Evolutionary conservation across 192 early-diverging fungal species (phyloP), one percentile per base, ranked within the genome.

Genomic region (Podila epigama): DNA sequence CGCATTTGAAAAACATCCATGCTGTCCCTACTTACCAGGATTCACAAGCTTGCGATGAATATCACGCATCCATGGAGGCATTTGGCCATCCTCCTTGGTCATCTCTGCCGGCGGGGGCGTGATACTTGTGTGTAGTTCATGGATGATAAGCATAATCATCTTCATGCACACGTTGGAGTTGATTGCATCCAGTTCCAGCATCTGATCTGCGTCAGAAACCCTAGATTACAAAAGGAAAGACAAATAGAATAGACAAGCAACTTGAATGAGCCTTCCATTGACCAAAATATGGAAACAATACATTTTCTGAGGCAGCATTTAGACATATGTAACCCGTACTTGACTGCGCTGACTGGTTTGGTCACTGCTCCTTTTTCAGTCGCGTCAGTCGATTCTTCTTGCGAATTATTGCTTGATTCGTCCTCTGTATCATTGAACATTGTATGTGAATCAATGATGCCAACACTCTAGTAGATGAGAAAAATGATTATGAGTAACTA

Each of bases 1-100:
- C 25, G 16, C 28, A 12, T 35, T 12, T 31, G 36, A 59, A 27
- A 5, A 5, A 39, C 1, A 5, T 32, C 54, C 8, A 20, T 37
- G 51, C 4, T 20, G 1, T 11, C 20, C 13, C n/a, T 34, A 66
- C 34, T 54, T 80, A 83, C 86, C 72, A 15, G 33, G 63, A 52
- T 65, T 63, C 16, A 59, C 66, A 42, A 91, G 83, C 52, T 85
- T 87, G 18, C 63, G 66, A n/a, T 79, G 37, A 7, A 92, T 68
- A 48, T 84, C 84, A 9, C 79, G 73, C 86, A 92, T 92, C 91
- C 91, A 93, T 3, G 50, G 32, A 1, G 90, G 89, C 86, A 90
- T 87, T 16, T 44, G 36, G 2, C 39, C 51, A 5, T 68, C 63
- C 18, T 75, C 69, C 27, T 68, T 61, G 1, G 67, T 60, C 66